Evolutionary conservation across 164 flowering plant species (phyloP), one percentile per base, ranked within the genome.

Genomic region (Annona cherimola): DNA sequence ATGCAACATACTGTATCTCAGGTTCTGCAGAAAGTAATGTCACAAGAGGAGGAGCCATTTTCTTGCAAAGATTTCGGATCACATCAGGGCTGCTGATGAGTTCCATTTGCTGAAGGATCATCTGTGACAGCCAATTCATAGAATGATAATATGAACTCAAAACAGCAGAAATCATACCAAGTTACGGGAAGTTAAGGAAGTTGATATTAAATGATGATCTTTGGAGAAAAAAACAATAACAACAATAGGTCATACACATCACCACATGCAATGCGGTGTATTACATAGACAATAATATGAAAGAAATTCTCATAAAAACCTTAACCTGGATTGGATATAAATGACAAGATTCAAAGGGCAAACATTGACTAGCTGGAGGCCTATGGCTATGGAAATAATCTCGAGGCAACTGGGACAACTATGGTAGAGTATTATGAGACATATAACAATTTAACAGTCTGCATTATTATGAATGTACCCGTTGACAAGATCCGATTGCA

Each of bases 21-120:
- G 99, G 99, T 81, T 96, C 99, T 43, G 99, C 99, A 69, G 98
- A 96, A 67, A 96, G 96, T 75, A 96, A 81, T n/a, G 99, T 96
- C 63, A 96, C 99, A 65, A 96, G 90, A 71, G 99, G 99, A 63
- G 99, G 99, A 72, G 99, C 98, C 99, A 96, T 96, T 85, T 96
- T 96, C 82, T 96, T 96, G 84, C 97, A 96, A 78, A 93, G 99
- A 81, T 96, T 96, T 72, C 99, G 83, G 74, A 93, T 91, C 35
- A 93, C 95, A 82, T 96, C 99, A 35, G 99, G 89, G 74, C 99
- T 93, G 18, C 92, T 89, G 69, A 96, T 93, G 67, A 92, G 94
- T 80, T 96, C 99, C 99, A 96, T 96, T 83, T 96, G 99, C 77
- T 87, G 96, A 78, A 96, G 97, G 73, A 96, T 96, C 99, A 96